Base-by-base conservation (phyloP, 257 asterid species). In the Orobanche coerulescens region DNA sequence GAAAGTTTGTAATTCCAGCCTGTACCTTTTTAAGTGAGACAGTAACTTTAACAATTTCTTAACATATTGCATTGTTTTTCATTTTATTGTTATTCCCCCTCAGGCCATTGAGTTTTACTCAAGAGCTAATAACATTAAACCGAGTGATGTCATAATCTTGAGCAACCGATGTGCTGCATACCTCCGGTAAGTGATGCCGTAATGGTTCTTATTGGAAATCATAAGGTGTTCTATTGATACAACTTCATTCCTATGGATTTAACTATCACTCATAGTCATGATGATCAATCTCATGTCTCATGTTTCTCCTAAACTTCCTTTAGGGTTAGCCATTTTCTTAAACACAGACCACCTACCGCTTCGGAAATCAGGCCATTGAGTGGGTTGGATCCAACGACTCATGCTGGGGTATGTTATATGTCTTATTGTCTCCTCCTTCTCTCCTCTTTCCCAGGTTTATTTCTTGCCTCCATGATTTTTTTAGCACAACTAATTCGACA, bases 341-440 rank as follows among this genome's bases (percentile, higher is more conserved):
- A 69, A 76, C 78, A 68, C 63, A 86, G 96, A 75, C 79, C 92
- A 62, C 78, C 99, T 44, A 66, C 87, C 64, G 94, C 76, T 59
- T 93, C 99, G 2, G 97, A 93, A 73, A 58, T 69, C 71, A 78
- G 82, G 58, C 95, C 97, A 39, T 62, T 93, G 72, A 89, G 76
- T 73, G 97, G 99, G 64, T 71, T 87, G 72, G 99, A 93, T 78
- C 96, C 95, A 37, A 93, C 95, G 58, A 86, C 84, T 28, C 86
- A 84, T 79, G 95, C 99, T 53, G 97, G 90, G 86, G 99, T 89
- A 51, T 67, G 72, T 24, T 22, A 28, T 36, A 15, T 16, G 24
- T 26, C 4, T 61, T 65, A 50, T 6, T 31, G n/a, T 60, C n/a
- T 12, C 64, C 39, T 20, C 20, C 44, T 16, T 16, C 5, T 39